phyloP scores from a whole-genome alignment of 352 stramenopile genomes.

The Saprolegnia diclina region DNA sequence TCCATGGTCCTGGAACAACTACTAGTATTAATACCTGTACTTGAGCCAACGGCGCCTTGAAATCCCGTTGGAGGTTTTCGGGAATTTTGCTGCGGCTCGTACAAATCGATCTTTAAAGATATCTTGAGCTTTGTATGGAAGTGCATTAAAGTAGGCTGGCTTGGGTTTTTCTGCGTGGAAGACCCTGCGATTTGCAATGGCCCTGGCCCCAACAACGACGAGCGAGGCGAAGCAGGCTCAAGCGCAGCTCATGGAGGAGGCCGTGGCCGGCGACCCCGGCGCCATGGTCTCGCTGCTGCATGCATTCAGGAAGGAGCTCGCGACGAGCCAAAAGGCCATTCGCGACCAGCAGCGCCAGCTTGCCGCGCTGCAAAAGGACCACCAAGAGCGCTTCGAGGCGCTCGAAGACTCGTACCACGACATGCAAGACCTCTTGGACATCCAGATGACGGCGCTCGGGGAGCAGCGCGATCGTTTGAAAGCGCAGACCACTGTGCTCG shows the following conservation, averaged over 20 bases:
- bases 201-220: no score
- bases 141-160: no score
- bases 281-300: background rate
- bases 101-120: no score
- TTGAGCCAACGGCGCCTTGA: no score
- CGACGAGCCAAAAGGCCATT: background rate
- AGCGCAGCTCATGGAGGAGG: background rate
- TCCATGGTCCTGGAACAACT: no score
- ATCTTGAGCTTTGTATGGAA: no score
- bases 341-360: background rate
- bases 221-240: background rate
- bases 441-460: background rate
- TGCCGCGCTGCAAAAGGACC: background rate
- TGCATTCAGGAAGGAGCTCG: background rate
- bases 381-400: background rate
- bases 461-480: background rate
- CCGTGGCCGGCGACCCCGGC: background rate
- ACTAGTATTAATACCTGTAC: no score
- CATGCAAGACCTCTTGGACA: conserved; percentile 12
- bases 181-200: no score
- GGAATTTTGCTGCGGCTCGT: no score
- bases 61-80: no score
- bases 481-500: background rate
- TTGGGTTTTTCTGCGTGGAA: no score
- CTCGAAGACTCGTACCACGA: background rate